A percentile compares a stretch with the other conserved stretches of the same genome.
phyloP scores from a whole-genome alignment of 2,329 filamentous ascomycete genomes.

The Trichoderma endophyticum region DNA sequence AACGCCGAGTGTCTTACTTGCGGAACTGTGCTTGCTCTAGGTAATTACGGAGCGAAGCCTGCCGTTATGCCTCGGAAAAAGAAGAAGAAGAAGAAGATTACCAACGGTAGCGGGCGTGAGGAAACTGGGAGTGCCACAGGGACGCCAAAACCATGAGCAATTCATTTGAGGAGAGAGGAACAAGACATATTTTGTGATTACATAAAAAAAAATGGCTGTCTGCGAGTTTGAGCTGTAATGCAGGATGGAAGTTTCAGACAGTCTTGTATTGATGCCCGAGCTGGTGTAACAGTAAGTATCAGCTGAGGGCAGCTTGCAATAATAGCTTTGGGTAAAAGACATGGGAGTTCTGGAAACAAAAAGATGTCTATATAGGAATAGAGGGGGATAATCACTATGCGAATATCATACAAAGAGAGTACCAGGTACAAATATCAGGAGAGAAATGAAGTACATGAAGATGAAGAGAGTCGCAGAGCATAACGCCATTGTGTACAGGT shows the following conservation, averaged over 20 bases:
- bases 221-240: not conserved
- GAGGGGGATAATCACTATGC: conserved; percentile 26
- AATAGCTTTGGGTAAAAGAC: not conserved
- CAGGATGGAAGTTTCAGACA: not conserved
- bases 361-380: conserved; percentile 25
- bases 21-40: conserved; percentile 73
- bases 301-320: not conserved
- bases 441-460: not conserved
- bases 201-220: not conserved
- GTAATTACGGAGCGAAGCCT: conserved; percentile 71
- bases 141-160: conserved; percentile 48
- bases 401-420: conserved; percentile 23
- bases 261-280: not conserved
- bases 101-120: conserved; percentile 51
- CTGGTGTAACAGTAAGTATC: not conserved
- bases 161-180: not conserved
- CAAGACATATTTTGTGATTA: not conserved
- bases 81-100: conserved; percentile 70
- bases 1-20: conserved; percentile 77
- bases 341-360: not conserved
- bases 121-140: conserved; percentile 59
- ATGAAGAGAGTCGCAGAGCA: not conserved
- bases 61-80: conserved; percentile 70
- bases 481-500: not conserved
- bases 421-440: not conserved